A percentile compares a stretch with the other conserved stretches of the same genome.
These are phyloP conservation scores for Fagopyrum homotropicum DNA, from an alignment of 148 eudicot genomes.

Conservation along the genomic window DNA sequence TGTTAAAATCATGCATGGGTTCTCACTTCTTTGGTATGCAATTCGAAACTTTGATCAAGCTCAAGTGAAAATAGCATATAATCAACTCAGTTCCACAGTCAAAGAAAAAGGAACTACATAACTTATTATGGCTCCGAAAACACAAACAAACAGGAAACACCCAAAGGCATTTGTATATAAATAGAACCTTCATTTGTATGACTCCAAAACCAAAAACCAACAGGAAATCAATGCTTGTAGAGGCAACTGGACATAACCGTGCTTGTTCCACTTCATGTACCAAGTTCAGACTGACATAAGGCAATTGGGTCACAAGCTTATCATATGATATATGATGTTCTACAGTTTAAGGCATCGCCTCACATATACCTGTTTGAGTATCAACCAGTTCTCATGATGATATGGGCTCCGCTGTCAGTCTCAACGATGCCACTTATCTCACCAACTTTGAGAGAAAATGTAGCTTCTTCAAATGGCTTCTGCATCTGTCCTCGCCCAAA, in stretches of 20 bases:
- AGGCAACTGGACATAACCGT: not conserved
- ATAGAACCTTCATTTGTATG: not conserved
- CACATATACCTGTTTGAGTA: not conserved
- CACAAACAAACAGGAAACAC: not conserved
- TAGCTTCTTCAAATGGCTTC: constrained; percentile 92
- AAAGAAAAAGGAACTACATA: not conserved
- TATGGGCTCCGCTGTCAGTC: constrained; percentile 93
- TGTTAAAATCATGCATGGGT: too few relatives aligned
- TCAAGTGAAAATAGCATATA: not conserved
- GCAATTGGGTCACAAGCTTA: not conserved
- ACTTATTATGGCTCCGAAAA: not conserved
- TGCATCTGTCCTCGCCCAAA: constrained; percentile 91
- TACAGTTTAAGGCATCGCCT: not conserved
- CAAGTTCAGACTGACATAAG: not conserved
- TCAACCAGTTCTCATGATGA: constrained; percentile 76
- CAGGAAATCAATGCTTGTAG: constrained; percentile 6
- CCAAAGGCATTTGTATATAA: not conserved
- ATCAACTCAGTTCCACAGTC: not conserved
- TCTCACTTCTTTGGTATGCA: not conserved
- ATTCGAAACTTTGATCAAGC: not conserved
- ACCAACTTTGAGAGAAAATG: constrained; percentile 74
- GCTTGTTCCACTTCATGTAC: not conserved
- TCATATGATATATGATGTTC: constrained; percentile 2
- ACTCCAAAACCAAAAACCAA: not conserved
- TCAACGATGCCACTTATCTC: constrained; percentile 89